A percentile compares a stretch with the other conserved stretches of the same genome.
phyloP scores from a whole-genome alignment of 2,329 filamentous ascomycete species.

The Sclerotinia borealis region DNA sequence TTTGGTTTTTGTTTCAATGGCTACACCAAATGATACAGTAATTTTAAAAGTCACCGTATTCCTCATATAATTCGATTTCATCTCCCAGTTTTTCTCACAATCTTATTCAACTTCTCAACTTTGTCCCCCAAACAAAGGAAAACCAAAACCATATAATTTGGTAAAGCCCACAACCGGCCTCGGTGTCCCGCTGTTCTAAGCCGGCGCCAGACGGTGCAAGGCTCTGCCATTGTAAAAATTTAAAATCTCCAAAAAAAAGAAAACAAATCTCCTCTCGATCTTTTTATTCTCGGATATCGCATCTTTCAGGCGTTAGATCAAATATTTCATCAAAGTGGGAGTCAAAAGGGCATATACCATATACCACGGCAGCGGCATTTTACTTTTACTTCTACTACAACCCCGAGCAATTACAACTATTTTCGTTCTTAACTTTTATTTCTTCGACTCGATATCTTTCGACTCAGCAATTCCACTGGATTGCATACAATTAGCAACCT shows the following conservation, averaged over 20 bases:
- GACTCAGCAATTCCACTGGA: slow-evolving; percentile 31
- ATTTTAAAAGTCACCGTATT: slow-evolving; percentile 22
- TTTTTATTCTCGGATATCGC: slow-evolving; percentile 18
- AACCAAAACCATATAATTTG: slow-evolving; percentile 27
- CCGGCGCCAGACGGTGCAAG: slow-evolving; percentile 33
- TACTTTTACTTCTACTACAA: slow-evolving; percentile 1
- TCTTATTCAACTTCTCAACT: slow-evolving; percentile 15
- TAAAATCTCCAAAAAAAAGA: not conserved
- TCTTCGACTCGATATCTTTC: slow-evolving; percentile 31
- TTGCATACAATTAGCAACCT: slow-evolving; percentile 28
- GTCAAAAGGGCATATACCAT: slow-evolving; percentile 27
- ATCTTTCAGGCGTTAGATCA: slow-evolving; percentile 28
- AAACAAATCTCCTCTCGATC: slow-evolving; percentile 15
- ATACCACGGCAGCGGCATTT: slow-evolving; percentile 27
- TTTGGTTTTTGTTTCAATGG: not conserved
- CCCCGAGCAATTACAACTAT: slow-evolving; percentile 7
- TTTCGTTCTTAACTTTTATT: slow-evolving; percentile 15
- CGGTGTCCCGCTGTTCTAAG: slow-evolving; percentile 31
- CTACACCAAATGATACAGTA: not conserved
- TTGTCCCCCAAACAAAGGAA: slow-evolving; percentile 18
- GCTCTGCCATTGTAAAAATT: slow-evolving; percentile 24
- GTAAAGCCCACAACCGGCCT: slow-evolving; percentile 28
- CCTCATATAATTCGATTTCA: slow-evolving; percentile 22
- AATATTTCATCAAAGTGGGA: slow-evolving; percentile 14
- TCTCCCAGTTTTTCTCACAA: slow-evolving; percentile 21